Percentiles rank a stretch among this genome's conserved stretches.
Evolutionary conservation across 1,139 yeast species (phyloP).

Genomic region (Geotrichum carabidarum): DNA sequence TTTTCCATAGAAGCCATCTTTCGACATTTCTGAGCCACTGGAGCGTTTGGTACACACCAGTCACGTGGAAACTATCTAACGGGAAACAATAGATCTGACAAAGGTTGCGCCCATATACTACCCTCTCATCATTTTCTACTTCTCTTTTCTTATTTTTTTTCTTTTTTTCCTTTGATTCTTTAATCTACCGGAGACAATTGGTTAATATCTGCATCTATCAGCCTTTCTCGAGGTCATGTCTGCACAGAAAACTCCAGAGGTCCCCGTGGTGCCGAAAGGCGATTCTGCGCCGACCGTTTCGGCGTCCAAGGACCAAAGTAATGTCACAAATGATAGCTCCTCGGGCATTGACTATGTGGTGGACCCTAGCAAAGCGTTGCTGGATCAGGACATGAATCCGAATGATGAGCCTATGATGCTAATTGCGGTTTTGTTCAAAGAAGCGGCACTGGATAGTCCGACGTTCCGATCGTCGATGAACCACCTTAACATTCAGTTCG

Average conservation of each 20-base stretch:
- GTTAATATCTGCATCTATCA: too few relatives aligned
- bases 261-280: not conserved
- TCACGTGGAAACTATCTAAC: too few relatives aligned
- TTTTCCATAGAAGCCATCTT: too few relatives aligned
- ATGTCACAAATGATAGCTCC: not conserved
- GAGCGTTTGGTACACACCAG: too few relatives aligned
- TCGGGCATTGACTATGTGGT: not conserved
- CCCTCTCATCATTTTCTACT: not conserved
- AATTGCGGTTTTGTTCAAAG: constrained; percentile 71
- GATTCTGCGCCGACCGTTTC: not conserved
- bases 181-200: too few relatives aligned
- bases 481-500: constrained; percentile 60
- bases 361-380: not conserved
- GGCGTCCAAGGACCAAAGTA: constrained; percentile 1
- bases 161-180: not conserved
- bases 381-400: not conserved
- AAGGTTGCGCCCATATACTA: too few relatives aligned
- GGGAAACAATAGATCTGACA: too few relatives aligned
- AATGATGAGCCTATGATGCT: constrained; percentile 11
- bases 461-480: constrained; percentile 49
- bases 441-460: constrained; percentile 37
- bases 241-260: not conserved
- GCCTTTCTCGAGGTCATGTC: not conserved
- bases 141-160: not conserved
- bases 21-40: too few relatives aligned